Evolutionary conservation across 2,329 filamentous ascomycete species (phyloP).

Genomic region (Fusarium austroafricanum): DNA sequence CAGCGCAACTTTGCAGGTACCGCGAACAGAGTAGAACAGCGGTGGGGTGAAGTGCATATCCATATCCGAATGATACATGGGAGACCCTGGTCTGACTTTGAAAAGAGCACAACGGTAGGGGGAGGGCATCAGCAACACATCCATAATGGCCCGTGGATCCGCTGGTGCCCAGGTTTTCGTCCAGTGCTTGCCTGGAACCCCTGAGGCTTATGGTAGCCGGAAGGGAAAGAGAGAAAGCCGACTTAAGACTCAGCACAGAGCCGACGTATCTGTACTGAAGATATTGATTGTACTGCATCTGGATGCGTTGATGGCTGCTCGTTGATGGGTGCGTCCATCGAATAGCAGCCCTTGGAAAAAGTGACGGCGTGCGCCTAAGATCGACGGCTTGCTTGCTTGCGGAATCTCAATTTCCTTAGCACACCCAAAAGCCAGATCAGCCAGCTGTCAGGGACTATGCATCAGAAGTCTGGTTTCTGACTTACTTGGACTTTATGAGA

Average conservation of each 20-base stretch:
- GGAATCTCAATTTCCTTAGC: conserved; percentile 12
- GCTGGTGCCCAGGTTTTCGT: conserved; percentile 27
- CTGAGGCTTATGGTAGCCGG: conserved; percentile 32
- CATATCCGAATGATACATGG: conserved; percentile 22
- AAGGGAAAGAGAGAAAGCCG: background rate
- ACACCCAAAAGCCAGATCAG: conserved; percentile 7
- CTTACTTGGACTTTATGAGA: background rate
- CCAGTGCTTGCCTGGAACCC: conserved; percentile 29
- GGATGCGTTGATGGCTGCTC: conserved; percentile 15
- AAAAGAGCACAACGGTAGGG: conserved; percentile 5
- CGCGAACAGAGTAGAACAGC: conserved; percentile 15
- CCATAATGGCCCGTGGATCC: conserved; percentile 25
- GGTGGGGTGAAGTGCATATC: conserved; percentile 26
- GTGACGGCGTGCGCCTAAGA: conserved; percentile 24
- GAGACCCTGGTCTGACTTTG: background rate
- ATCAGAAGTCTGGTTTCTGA: background rate
- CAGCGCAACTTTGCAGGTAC: conserved; percentile 23
- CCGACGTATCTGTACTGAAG: background rate
- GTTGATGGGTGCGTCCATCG: conserved; percentile 32
- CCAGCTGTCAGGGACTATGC: conserved; percentile 22
- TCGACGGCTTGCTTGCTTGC: conserved; percentile 31
- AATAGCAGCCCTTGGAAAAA: conserved; percentile 25
- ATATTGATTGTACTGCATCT: conserved; percentile 5
- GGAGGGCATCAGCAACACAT: conserved; percentile 11
- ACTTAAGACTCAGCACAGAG: background rate